A percentile compares a stretch with the other conserved stretches of the same genome.
Evolutionary conservation across 1,284 basidiomycete genomes (phyloP).

Genomic region (Malassezia obtusa): DNA sequence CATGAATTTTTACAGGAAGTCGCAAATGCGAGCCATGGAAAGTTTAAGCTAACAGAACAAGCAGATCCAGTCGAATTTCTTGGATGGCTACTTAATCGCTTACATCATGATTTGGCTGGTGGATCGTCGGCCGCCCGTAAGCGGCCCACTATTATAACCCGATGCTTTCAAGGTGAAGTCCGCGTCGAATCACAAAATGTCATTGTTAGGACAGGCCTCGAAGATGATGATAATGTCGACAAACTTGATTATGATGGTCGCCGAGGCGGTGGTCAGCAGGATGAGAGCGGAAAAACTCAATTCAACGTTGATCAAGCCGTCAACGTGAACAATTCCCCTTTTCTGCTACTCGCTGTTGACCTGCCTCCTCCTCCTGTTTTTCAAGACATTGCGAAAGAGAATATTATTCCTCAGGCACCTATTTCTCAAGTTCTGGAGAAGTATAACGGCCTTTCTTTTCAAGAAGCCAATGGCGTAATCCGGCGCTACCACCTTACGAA

Average conservation of each 20-base stretch:
- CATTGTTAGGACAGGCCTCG: conserved; percentile 50
- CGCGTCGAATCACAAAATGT: conserved; percentile 89
- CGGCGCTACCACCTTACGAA: conserved; percentile 75
- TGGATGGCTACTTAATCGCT: conserved; percentile 83
- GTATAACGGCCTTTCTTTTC: conserved; percentile 64
- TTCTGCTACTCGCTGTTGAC: conserved; percentile 88
- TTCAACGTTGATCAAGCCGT: conserved; percentile 55
- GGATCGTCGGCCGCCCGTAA: conserved; percentile 19
- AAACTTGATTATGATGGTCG: conserved; percentile 28
- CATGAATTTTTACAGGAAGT: conserved; percentile 98
- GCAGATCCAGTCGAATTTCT: conserved; percentile 94
- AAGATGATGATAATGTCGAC: conserved; percentile 18
- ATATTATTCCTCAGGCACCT: conserved; percentile 94
- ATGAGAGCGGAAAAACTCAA: conserved; percentile 26
- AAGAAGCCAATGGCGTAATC: conserved; percentile 30
- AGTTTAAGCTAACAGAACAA: conserved; percentile 82
- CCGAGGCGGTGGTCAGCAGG: conserved; percentile 30
- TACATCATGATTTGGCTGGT: conserved; percentile 85
- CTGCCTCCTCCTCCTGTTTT: conserved; percentile 91
- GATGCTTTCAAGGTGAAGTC: conserved; percentile 85
- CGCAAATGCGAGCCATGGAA: conserved; percentile 70
- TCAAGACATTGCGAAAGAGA: conserved; percentile 84
- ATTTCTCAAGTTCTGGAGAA: conserved; percentile 85
- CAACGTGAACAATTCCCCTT: conserved; percentile 74
- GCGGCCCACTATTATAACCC: conserved; percentile 62